phyloP scores from a whole-genome alignment of 257 asterid species.

The Misopates orontium region DNA sequence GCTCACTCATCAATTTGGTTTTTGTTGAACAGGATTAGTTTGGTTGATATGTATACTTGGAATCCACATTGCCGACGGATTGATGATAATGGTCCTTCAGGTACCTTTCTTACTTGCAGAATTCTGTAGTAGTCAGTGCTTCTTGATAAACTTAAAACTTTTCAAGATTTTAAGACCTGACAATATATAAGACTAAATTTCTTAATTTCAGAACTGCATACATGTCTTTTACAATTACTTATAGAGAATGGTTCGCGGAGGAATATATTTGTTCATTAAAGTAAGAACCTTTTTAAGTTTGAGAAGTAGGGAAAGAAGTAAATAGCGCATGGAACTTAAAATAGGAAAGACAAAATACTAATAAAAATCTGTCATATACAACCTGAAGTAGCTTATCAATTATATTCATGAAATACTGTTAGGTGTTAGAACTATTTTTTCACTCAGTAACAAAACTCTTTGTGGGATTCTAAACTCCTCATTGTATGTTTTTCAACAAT shows the following conservation, averaged over 20 bases:
- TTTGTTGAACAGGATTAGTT: constrained; percentile 50
- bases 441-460: not conserved
- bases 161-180: not conserved
- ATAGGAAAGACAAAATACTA: too few relatives aligned
- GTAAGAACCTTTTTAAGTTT: too few relatives aligned
- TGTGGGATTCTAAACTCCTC: not conserved
- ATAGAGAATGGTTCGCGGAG: too few relatives aligned
- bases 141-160: not conserved
- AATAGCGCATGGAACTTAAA: too few relatives aligned
- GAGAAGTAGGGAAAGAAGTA: too few relatives aligned
- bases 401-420: not conserved
- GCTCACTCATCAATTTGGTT: constrained; percentile 10
- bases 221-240: too few relatives aligned
- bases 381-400: not conserved
- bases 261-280: too few relatives aligned
- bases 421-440: not conserved
- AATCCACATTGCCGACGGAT: constrained; percentile 68
- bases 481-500: not conserved
- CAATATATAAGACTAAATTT: not conserved
- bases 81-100: constrained; percentile 61
- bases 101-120: constrained; percentile 35
- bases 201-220: not conserved
- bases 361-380: too few relatives aligned
- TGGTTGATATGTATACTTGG: constrained; percentile 83
- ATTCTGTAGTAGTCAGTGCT: not conserved